These are phyloP conservation scores for Pichia sp. DNA, from an alignment of 1,139 yeast genomes.

Conservation along the genomic window DNA sequence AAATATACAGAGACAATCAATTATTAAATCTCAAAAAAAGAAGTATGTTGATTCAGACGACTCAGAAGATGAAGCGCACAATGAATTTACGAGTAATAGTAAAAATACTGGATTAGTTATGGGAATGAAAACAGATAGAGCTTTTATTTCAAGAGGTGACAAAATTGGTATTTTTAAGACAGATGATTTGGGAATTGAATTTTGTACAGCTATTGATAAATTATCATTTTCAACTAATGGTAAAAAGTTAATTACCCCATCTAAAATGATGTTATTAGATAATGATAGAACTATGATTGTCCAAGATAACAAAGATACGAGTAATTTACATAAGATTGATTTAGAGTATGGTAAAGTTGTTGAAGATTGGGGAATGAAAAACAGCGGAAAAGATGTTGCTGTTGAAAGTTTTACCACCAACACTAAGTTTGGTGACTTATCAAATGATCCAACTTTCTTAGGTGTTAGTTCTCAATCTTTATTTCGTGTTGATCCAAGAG, in stretches of 20 bases:
- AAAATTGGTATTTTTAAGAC: constrained; percentile 75
- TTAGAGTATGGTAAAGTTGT: constrained; percentile 71
- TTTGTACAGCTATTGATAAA: constrained; percentile 60
- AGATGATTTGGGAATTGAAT: constrained; percentile 45
- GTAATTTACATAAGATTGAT: constrained; percentile 65
- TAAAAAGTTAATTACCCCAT: constrained; percentile 44
- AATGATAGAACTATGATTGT: constrained; percentile 65
- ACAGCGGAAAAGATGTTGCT: constrained; percentile 38
- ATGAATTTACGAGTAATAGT: constrained; percentile 28
- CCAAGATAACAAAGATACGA: constrained; percentile 43
- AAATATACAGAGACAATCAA: background rate
- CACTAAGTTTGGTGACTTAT: constrained; percentile 64
- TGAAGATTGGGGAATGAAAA: constrained; percentile 61
- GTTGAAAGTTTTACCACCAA: constrained; percentile 61
- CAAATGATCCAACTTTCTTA: constrained; percentile 65
- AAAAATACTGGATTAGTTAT: constrained; percentile 63
- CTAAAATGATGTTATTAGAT: constrained; percentile 66
- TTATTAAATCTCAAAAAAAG: background rate
- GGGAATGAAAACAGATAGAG: constrained; percentile 62
- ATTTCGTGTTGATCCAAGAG: constrained; percentile 75
- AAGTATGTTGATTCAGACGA: constrained; percentile 8
- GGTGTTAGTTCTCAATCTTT: constrained; percentile 63
- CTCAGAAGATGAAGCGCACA: constrained; percentile 30
- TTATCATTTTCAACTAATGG: constrained; percentile 51
- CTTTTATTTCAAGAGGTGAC: constrained; percentile 75